Evolutionary conservation across 176 grass and related monocot species (phyloP).

Genomic region (Chloris gayana): DNA sequence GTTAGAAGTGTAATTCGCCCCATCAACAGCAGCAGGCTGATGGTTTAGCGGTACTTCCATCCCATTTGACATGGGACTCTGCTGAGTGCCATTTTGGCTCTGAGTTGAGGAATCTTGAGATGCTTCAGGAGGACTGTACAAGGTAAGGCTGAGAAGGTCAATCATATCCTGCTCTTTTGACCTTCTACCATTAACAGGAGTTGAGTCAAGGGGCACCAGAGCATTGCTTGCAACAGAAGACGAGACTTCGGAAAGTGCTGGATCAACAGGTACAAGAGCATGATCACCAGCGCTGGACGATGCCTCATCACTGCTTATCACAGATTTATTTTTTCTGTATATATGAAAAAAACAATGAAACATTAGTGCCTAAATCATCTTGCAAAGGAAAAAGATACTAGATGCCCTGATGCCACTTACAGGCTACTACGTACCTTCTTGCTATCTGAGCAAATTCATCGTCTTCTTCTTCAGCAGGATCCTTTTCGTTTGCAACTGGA

Average conservation of each 20-base stretch:
- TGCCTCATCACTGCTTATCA: constrained; percentile 44
- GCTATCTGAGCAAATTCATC: constrained; percentile 93
- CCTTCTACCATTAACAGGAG: constrained; percentile 42
- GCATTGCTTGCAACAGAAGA: constrained; percentile 71
- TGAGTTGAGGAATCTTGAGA: constrained; percentile 48
- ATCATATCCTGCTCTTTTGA: constrained; percentile 92
- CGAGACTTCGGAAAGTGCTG: constrained; percentile 46
- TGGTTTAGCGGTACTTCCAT: constrained; percentile 9
- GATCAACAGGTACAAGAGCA: constrained; percentile 50
- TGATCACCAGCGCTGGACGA: constrained; percentile 71
- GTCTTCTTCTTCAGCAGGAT: constrained; percentile 56
- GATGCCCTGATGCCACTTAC: not conserved
- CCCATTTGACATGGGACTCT: constrained; percentile 33
- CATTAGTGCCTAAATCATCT: constrained; percentile 3
- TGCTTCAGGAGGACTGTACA: constrained; percentile 58
- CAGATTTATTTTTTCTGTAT: constrained; percentile 61
- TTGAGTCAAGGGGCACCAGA: constrained; percentile 51
- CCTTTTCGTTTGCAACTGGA: constrained; percentile 32
- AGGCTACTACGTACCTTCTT: constrained; percentile 58
- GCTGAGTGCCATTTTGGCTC: constrained; percentile 39
- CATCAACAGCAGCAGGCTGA: constrained; percentile 25
- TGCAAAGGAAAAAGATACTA: constrained; percentile 1
- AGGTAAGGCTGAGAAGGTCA: constrained; percentile 82
- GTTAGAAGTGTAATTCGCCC: constrained; percentile 26
- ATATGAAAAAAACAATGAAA: not conserved